Base-by-base conservation (phyloP, 352 stramenopile species). In the Pythium monospermum region DNA sequence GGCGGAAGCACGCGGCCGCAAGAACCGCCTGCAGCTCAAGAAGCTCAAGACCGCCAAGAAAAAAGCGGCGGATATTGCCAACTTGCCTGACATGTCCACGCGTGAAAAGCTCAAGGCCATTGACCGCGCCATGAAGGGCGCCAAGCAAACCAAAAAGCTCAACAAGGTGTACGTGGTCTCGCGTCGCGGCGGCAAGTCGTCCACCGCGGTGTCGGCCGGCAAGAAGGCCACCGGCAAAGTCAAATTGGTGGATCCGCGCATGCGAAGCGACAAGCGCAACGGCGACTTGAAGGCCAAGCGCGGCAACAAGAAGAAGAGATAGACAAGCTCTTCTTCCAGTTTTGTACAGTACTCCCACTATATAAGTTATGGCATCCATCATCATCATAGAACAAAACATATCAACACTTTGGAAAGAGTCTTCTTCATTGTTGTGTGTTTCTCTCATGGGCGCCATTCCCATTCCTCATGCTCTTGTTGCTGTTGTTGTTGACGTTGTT, bases 41-140 rank as follows among this genome's bases (percentile, higher is more conserved):
- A 97, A 98, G 75, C 71, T 99, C 13, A 96, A 97, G 61, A 83
- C 91, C 11, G 96, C 96, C 0, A 99, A 99, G 76, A 98, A 98
- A 72, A 96, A 99, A 73, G 95, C 96, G 1, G 95, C 96, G 38
- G 81, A 96, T 42, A 94, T 99, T 49, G 95, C 95, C 11, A 96
- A 98, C 54, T 71, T 96, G 46, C 85, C 86, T 2, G 96, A 99
- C 49, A 98, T 99, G 92, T 97, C 87, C 30, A 97, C 98, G 37
- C 77, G 94, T 21, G 95, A 98, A 70, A 99, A 99, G 69, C 81
- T 99, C 0, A 99, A 98, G 77, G 94, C 95, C 4, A 96, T 99
- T 28, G 95, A 98, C 61, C 97, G 98, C 62, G 90, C 96, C 13
- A 97, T 99, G 83, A 97, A 98, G 58, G 85, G 84, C 7, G 84